Evolutionary conservation across 345 rosid species (phyloP).

Genomic region (Murraya koenigii): DNA sequence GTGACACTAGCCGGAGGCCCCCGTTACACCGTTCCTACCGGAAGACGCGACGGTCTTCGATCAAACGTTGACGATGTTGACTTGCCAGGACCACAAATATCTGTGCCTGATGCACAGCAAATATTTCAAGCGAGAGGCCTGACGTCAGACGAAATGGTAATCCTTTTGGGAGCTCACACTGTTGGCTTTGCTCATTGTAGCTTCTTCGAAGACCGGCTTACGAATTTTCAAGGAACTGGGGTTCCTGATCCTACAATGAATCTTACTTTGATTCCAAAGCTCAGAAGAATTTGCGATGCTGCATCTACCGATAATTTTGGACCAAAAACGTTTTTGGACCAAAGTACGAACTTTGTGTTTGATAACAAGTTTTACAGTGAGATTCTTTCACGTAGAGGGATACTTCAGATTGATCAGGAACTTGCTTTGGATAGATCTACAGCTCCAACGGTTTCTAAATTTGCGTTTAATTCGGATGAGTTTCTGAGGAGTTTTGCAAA

Average conservation of each 20-base stretch:
- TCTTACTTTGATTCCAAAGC: conserved; percentile 32
- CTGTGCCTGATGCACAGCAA: conserved; percentile 37
- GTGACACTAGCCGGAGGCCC: conserved; percentile 60
- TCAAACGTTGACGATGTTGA: conserved; percentile 43
- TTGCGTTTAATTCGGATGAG: conserved; percentile 27
- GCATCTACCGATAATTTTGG: conserved; percentile 18
- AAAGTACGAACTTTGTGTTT: conserved; percentile 40
- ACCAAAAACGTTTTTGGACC: conserved; percentile 63
- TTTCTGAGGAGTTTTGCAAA: conserved; percentile 45
- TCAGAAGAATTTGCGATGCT: conserved; percentile 36
- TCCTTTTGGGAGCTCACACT: conserved; percentile 73
- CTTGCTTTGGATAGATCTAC: conserved; percentile 49
- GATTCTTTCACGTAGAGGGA: conserved; percentile 42
- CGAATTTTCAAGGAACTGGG: conserved; percentile 39
- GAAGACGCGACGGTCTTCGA: conserved; percentile 58
- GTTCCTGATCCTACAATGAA: conserved; percentile 58
- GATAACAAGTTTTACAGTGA: conserved; percentile 52
- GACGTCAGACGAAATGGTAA: conserved; percentile 53
- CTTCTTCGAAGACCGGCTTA: conserved; percentile 52
- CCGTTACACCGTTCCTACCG: conserved; percentile 44
- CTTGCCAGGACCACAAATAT: conserved; percentile 59
- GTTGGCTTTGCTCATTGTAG: conserved; percentile 71
- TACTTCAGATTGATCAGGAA: conserved; percentile 59
- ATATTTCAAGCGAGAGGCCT: conserved; percentile 44
- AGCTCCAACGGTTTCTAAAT: conserved; percentile 37